Percentiles rank a stretch among this genome's conserved stretches.
Conservation (phyloP, 2,329 filamentous ascomycete genomes). For the Ophidiomyces ophidiicola region DNA sequence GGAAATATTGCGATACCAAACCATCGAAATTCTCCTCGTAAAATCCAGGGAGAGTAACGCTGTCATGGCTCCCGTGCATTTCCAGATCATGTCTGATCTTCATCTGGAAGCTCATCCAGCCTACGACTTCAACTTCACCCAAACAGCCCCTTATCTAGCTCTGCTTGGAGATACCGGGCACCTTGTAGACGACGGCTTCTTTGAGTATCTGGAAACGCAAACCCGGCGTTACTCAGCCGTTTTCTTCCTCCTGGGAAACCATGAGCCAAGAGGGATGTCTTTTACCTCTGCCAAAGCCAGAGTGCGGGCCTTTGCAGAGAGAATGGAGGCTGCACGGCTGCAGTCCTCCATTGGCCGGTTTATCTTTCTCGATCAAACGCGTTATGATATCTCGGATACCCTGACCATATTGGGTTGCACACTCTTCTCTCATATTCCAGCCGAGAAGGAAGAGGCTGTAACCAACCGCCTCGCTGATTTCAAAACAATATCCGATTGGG, state of each 20-base stretch:
- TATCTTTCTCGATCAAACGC: conserved; percentile 27
- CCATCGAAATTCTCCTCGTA: no score
- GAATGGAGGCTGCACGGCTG: conserved; percentile 11
- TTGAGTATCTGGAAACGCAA: conserved; percentile 39
- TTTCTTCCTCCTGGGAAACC: conserved; percentile 45
- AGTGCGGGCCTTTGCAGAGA: conserved; percentile 15
- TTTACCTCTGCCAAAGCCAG: conserved; percentile 19
- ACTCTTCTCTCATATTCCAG: conserved; percentile 38
- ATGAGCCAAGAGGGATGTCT: conserved; percentile 39
- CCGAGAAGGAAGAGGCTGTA: conserved; percentile 19
- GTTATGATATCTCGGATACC: conserved; percentile 24
- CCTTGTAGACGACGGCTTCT: conserved; percentile 33
- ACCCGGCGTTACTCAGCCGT: conserved; percentile 39
- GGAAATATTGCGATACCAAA: no score
- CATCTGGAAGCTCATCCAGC: conserved; percentile 41
- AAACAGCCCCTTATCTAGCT: conserved; percentile 41
- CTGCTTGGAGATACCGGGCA: conserved; percentile 48
- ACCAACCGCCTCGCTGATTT: conserved; percentile 36
- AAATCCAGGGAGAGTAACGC: no score
- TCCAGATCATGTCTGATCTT: conserved; percentile 46
- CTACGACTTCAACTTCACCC: conserved; percentile 43
- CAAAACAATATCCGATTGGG: conserved; percentile 26
- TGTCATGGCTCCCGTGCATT: no score
- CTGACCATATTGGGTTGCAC: conserved; percentile 34
- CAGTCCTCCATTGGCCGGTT: conserved; percentile 19